Conservation (phyloP, 2,329 filamentous ascomycete genomes). For the Exophiala xenobiotica region DNA sequence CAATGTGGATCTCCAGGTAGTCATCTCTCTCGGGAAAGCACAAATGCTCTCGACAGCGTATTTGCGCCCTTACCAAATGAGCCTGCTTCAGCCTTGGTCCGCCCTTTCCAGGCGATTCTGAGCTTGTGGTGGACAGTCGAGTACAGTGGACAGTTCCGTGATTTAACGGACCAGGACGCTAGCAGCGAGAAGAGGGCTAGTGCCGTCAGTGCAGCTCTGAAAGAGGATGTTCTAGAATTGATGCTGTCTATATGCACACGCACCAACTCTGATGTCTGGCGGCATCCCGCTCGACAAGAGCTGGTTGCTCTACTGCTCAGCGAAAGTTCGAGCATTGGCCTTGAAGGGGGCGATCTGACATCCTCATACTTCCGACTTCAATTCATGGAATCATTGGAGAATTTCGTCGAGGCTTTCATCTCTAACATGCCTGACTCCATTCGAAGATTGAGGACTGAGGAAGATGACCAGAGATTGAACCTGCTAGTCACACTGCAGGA, state of each 20-base stretch:
- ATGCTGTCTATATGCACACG: constrained; percentile 82
- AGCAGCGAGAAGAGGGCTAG: constrained; percentile 61
- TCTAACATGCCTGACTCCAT: constrained; percentile 93
- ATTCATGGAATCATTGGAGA: constrained; percentile 78
- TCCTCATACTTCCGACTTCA: constrained; percentile 69
- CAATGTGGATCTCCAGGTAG: constrained; percentile 64
- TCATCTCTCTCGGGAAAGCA: constrained; percentile 19
- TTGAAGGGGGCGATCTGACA: constrained; percentile 62
- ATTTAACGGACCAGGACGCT: constrained; percentile 60
- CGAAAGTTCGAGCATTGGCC: constrained; percentile 68
- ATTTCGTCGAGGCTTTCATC: constrained; percentile 88
- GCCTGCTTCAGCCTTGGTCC: constrained; percentile 44
- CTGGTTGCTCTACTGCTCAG: constrained; percentile 80
- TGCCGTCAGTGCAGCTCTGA: constrained; percentile 72
- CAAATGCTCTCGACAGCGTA: constrained; percentile 57
- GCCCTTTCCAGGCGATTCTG: constrained; percentile 75
- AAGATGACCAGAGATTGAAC: constrained; percentile 71
- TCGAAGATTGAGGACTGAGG: constrained; percentile 78
- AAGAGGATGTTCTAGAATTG: constrained; percentile 90
- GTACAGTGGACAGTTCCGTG: constrained; percentile 85
- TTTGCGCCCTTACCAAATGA: constrained; percentile 43
- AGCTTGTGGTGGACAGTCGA: constrained; percentile 87
- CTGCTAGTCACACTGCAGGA: constrained; percentile 48
- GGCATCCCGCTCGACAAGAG: constrained; percentile 79
- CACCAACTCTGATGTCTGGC: constrained; percentile 77